These are phyloP conservation scores for Corymbia calophylla DNA, from an alignment of 441 rosid species.

Conservation along the genomic window DNA sequence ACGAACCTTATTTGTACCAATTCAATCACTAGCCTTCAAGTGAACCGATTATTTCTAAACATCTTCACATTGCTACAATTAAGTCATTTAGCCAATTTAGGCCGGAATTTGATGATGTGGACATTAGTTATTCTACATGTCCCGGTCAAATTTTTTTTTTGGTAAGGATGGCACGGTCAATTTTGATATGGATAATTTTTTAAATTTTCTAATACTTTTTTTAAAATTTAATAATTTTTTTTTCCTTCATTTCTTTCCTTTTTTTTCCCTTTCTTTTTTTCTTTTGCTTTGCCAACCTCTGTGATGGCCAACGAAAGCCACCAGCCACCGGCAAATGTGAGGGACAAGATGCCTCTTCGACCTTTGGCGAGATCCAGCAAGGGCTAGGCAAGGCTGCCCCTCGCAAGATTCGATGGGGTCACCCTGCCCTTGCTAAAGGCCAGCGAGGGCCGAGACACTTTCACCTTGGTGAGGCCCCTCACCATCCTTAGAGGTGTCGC, in stretches of 20 bases:
- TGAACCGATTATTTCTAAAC: not conserved
- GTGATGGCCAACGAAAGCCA: not conserved
- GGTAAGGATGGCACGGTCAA: fast-evolving
- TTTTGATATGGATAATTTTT: too few species aligned
- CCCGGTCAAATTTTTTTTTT: too few species aligned
- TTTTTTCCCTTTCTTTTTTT: too few species aligned
- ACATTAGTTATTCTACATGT: fast-evolving
- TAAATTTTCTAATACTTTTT: too few species aligned
- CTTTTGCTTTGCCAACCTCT: fast-evolving
- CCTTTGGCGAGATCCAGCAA: not conserved
- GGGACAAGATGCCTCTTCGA: fast-evolving
- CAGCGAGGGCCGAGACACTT: not conserved
- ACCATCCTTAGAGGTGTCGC: too few species aligned
- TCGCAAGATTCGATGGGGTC: fast-evolving
- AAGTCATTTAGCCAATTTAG: too few species aligned
- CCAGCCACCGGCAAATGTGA: not conserved
- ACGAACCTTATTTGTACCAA: too few species aligned
- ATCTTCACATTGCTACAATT: too few species aligned
- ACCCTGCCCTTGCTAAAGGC: not conserved
- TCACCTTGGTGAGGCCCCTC: not conserved
- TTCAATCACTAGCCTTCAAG: too few species aligned
- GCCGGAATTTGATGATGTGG: fast-evolving
- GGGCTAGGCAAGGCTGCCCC: fast-evolving
- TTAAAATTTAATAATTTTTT: too few species aligned
- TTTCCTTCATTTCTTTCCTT: too few species aligned